phyloP scores from a whole-genome alignment of 2,329 filamentous ascomycete species.

The Colletotrichum sp. region DNA sequence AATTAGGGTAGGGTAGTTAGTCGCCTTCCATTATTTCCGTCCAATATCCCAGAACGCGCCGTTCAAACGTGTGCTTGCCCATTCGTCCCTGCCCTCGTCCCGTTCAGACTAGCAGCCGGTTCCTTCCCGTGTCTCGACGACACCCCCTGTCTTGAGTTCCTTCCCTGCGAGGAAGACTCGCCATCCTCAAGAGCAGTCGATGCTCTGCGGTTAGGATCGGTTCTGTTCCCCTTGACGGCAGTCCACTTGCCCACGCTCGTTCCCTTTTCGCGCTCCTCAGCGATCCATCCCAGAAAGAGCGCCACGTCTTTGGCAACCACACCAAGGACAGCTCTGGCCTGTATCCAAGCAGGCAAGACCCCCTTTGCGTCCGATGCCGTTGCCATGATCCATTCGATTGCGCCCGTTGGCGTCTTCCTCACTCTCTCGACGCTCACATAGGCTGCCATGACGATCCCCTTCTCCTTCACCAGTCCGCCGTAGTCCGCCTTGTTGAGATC shows the following conservation, averaged over 20 bases:
- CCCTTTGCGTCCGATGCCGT: slow-evolving; percentile 76
- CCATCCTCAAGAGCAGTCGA: slow-evolving; percentile 1
- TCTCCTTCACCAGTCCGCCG: slow-evolving; percentile 40
- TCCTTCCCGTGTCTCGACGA: slow-evolving; percentile 7
- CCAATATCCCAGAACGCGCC: not conserved
- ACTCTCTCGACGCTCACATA: slow-evolving; percentile 73
- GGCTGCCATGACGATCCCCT: slow-evolving; percentile 57
- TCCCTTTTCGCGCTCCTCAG: slow-evolving; percentile 41
- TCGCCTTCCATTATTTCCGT: not conserved
- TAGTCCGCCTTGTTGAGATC: slow-evolving; percentile 41
- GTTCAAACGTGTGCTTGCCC: not conserved
- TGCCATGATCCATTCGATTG: slow-evolving; percentile 79
- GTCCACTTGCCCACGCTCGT: slow-evolving; percentile 21
- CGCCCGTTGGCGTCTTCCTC: slow-evolving; percentile 44
- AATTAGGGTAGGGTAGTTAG: not conserved
- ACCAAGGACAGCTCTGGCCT: slow-evolving; percentile 66
- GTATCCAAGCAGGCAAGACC: slow-evolving; percentile 67
- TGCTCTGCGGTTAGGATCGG: not conserved
- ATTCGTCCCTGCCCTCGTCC: not conserved
- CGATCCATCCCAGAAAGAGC: slow-evolving; percentile 69
- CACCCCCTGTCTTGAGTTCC: slow-evolving; percentile 8
- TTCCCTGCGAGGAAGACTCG: slow-evolving; percentile 12
- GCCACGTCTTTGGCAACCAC: slow-evolving; percentile 75
- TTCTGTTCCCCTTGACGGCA: slow-evolving; percentile 10
- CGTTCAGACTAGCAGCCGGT: not conserved